Base-by-base conservation (phyloP, 352 stramenopile species). In the Phytophthora citricola region DNA sequence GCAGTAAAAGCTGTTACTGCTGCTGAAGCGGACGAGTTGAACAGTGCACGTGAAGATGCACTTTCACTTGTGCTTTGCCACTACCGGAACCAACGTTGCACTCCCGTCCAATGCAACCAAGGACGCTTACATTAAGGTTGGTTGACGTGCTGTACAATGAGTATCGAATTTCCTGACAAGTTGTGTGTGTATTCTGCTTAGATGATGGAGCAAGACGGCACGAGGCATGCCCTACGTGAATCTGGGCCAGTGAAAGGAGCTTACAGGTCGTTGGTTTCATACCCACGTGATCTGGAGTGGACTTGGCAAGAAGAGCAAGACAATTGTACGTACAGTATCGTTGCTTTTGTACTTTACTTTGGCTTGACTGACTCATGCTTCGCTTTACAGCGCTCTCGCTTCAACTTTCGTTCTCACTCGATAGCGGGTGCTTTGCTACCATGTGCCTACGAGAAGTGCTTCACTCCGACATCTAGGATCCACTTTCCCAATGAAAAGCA, bases 361-460 rank as follows among this genome's bases (percentile, higher is more conserved):
- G 8, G 31, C 9, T 36, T 36, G 31, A 8, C 34, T 26, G 4
- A 3, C 31, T 4, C 27, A 24, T 44, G 34, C 26, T 51, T 27
- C 11, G 22, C 8, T 39, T 58, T 36, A n/a, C 26, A 73, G 58
- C 52, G 31, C 55, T 52, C 3, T 47, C 59, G 12, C 65, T 77
- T n/a, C 58, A 72, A 34, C 26, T 87, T 36, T 73, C 75, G 48
- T 92, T 94, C 43, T 78, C 76, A 17, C 71, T 93, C 7, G 66
- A 76, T 8, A 87, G 72, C 39, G 87, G 87, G 3, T 87, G 73
- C 17, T 94, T 93, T 58, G 87, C 87, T 12, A 94, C 87, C 4
- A 93, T 94, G 79, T 91, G 82, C 56, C 66, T 94, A 9, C 87
- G 87, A 24, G 81, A 93, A 54, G 60, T 92, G 36, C 62, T 93